Evolutionary conservation across 495 filamentous ascomycete genomes (phyloP), one percentile per base, ranked within the genome.

Genomic region (Xylaria cubensis): DNA sequence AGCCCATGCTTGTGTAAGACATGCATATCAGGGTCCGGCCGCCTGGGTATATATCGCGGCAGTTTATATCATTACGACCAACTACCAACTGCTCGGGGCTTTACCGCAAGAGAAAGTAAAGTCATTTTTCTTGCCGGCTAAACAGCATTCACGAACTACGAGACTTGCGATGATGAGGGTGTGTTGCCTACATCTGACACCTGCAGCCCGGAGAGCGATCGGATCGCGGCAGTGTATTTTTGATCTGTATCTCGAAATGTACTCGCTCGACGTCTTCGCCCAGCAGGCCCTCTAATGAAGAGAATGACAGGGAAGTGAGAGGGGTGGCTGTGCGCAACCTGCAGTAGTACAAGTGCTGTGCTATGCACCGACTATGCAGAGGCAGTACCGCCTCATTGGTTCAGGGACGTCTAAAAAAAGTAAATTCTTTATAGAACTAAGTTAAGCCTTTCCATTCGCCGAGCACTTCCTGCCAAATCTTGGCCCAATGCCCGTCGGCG

Each of bases 351-450:
- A 4, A 29, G n/a, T 50, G 50, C 72, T 70, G 67, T 69, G 70
- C 42, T 17, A 21, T 41, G 39, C 39, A 39, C 36, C 6, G 36
- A 39, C 36, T 39, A 39, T 21, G 21, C 21, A 39, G 36, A 12
- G 41, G 59, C 59, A 41, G 58, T 70, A 71, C 67, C 70, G 67
- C 72, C 76, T 74, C 68, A 77, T 79, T 77, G 73, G 77, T n/a
- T 62, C 63, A 70, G 62, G 67, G 41, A 65, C 41, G 21, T 75
- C 77, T 79, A 77, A 74, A 79, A 79, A 75, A 77, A 77, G 77
- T 24, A 69, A 70, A 58, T 62, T 70, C 50, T 68, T 66, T 70
- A 74, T 75, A 78, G 71, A 39, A 39, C 58, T 5, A 17, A 17
- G 4, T 61, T 21, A 34, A n/a, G 66, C 74, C 72, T 72, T 71